phyloP scores from a whole-genome alignment of 768 basidiomycete species.

The Mycena galopus region DNA sequence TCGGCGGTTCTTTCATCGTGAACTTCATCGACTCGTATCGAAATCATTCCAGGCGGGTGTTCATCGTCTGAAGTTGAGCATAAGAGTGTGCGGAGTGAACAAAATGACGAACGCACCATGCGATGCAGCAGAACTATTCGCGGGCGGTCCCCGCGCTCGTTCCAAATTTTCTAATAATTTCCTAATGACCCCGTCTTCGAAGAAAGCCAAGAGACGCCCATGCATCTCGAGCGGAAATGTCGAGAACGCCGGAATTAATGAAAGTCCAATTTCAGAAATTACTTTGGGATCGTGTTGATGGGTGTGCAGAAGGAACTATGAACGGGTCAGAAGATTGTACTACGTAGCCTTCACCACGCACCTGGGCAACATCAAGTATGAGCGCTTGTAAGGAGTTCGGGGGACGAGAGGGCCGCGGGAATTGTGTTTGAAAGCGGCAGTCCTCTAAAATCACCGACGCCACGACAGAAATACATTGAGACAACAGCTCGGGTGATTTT shows the following conservation, averaged over 20 bases:
- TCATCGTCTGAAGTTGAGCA: slow-evolving; percentile 34
- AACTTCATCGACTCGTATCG: slow-evolving; percentile 73
- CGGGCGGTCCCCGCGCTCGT: slow-evolving; percentile 46
- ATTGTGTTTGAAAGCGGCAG: slow-evolving; percentile 73
- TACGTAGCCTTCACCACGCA: background rate
- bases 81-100: slow-evolving; percentile 24
- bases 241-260: slow-evolving; percentile 80
- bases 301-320: slow-evolving; percentile 63
- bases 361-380: slow-evolving; percentile 76
- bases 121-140: background rate
- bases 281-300: slow-evolving; percentile 66
- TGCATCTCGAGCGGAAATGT: slow-evolving; percentile 77
- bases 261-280: slow-evolving; percentile 72
- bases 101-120: slow-evolving; percentile 12
- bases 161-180: slow-evolving; percentile 64
- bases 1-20: slow-evolving; percentile 43
- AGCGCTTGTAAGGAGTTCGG: slow-evolving; percentile 83
- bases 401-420: slow-evolving; percentile 74
- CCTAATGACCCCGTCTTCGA: slow-evolving; percentile 72
- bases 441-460: slow-evolving; percentile 79
- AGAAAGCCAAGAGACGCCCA: slow-evolving; percentile 73
- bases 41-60: slow-evolving; percentile 57
- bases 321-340: background rate
- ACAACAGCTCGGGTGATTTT: slow-evolving; percentile 65
- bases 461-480: slow-evolving; percentile 70